Conservation (phyloP, 1,139 yeast species). For the Magnusiomyces sp. region DNA sequence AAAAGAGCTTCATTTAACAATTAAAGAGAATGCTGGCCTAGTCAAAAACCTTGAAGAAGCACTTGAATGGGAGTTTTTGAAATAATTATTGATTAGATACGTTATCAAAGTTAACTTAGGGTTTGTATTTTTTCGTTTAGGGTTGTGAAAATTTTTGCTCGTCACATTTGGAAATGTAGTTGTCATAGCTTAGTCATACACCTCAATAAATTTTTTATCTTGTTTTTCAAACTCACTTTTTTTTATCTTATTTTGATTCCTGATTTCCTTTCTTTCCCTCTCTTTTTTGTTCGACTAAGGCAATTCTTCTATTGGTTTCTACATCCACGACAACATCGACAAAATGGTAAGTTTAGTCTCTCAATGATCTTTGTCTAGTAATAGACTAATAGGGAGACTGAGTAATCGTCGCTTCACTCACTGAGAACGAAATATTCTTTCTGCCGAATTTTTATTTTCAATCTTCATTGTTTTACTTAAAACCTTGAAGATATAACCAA, state of each 20-base stretch:
- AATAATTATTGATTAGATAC: too few relatives aligned
- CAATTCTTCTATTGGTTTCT: not conserved
- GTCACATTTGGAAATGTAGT: too few relatives aligned
- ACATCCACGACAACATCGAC: conserved; percentile 3
- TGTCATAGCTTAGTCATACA: too few relatives aligned
- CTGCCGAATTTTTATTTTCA: conserved; percentile 1
- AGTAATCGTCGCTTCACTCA: conserved; percentile 11
- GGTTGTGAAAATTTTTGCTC: not conserved
- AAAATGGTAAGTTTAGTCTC: conserved; percentile 18
- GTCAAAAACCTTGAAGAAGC: conserved; percentile 7
- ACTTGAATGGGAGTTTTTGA: not conserved
- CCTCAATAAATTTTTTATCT: not conserved
- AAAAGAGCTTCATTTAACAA: conserved; percentile 9
- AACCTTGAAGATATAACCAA: not conserved
- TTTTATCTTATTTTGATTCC: not conserved
- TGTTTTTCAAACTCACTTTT: too few relatives aligned
- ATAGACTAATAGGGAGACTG: conserved; percentile 11
- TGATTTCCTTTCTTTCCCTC: not conserved
- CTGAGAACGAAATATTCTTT: not conserved
- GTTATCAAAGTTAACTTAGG: too few relatives aligned
- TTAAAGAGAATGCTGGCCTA: conserved; percentile 10
- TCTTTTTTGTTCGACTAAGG: not conserved
- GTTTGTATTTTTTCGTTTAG: not conserved
- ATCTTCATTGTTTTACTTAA: too few relatives aligned
- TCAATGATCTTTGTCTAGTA: conserved; percentile 11